A percentile compares a stretch with the other conserved stretches of the same genome.
phyloP scores from a whole-genome alignment of 164 flowering plant genomes.

The Piper betle region DNA sequence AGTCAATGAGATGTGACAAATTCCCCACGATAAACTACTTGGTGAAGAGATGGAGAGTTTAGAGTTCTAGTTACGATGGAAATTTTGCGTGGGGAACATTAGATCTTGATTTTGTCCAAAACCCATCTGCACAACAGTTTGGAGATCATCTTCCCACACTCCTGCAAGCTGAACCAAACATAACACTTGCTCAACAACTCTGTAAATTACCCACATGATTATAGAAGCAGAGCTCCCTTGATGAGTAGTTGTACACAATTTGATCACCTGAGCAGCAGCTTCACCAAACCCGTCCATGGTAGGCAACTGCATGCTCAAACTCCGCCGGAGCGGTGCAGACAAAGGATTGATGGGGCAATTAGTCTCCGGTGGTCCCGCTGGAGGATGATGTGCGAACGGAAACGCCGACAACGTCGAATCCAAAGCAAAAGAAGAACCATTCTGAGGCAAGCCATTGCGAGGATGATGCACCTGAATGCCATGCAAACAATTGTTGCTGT shows the following conservation, averaged over 20 bases:
- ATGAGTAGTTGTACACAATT: not conserved
- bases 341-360: slow-evolving; percentile 26
- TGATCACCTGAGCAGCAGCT: slow-evolving; percentile 40
- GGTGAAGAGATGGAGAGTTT: not conserved
- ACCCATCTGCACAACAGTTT: slow-evolving; percentile 84
- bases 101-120: slow-evolving; percentile 36
- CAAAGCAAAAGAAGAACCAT: slow-evolving; percentile 28
- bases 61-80: slow-evolving; percentile 21
- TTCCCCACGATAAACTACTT: not conserved
- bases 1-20: no score
- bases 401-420: slow-evolving; percentile 36
- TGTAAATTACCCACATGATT: not conserved
- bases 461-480: slow-evolving; percentile 39
- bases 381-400: slow-evolving; percentile 34
- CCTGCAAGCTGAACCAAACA: slow-evolving; percentile 31
- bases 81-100: slow-evolving; percentile 11
- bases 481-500: not conserved
- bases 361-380: slow-evolving; percentile 24
- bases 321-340: slow-evolving; percentile 22
- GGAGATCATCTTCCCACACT: slow-evolving; percentile 79
- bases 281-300: slow-evolving; percentile 34
- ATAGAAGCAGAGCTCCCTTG: not conserved
- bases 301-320: slow-evolving; percentile 31
- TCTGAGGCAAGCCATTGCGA: slow-evolving; percentile 26
- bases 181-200: not conserved